Evolutionary conservation across 495 filamentous ascomycete genomes (phyloP).

Genomic region (Penicillium subrubescens): DNA sequence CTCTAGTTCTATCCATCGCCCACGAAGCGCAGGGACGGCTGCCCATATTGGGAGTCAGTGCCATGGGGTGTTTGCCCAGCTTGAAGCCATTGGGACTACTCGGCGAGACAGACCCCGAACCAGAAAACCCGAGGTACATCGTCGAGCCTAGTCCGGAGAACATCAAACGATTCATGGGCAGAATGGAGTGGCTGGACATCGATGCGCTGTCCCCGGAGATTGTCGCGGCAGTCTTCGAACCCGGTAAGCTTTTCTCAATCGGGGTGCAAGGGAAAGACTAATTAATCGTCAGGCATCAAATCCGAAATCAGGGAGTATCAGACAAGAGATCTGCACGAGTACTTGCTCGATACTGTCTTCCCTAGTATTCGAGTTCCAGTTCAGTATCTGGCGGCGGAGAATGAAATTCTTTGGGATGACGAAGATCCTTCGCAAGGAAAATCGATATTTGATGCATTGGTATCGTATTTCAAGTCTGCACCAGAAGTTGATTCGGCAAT

Average conservation of each 20-base stretch:
- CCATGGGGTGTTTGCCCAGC: slow-evolving; percentile 1
- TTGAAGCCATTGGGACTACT: background rate
- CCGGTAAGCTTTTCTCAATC: background rate
- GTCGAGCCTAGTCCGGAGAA: background rate
- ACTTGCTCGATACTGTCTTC: background rate
- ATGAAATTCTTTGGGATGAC: background rate
- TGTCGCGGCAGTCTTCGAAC: background rate
- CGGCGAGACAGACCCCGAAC: background rate
- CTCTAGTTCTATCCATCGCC: background rate
- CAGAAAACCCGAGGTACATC: background rate
- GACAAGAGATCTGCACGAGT: background rate
- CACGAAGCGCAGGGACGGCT: background rate
- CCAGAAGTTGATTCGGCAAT: background rate
- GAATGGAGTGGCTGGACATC: background rate
- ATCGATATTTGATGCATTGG: background rate
- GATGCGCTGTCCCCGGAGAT: background rate
- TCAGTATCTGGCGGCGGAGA: background rate
- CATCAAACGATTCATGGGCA: slow-evolving; percentile 2
- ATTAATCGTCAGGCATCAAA: background rate
- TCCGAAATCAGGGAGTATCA: background rate
- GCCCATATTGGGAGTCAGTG: slow-evolving; percentile 2
- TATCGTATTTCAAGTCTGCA: background rate
- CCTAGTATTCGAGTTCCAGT: background rate
- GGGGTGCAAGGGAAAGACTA: background rate
- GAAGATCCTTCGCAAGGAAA: background rate